A percentile compares a stretch with the other conserved stretches of the same genome.
Conservation (phyloP, 2,329 filamentous ascomycete species). For the Exophiala calicioides region DNA sequence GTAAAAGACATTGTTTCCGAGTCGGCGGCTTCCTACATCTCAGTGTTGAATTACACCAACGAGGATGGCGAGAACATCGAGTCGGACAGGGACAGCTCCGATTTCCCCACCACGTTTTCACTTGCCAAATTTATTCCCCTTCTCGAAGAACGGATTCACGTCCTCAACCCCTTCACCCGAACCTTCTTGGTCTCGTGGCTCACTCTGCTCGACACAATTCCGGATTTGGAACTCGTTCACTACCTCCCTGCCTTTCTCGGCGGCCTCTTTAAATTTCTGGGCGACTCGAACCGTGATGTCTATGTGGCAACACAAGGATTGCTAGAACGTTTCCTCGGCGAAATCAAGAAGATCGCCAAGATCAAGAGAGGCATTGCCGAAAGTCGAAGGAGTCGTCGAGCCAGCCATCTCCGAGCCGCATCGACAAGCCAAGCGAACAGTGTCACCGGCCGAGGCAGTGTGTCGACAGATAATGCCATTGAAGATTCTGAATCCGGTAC, state of each 20-base stretch:
- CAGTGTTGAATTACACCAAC: conserved; percentile 70
- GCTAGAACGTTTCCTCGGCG: conserved; percentile 83
- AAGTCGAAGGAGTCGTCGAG: conserved; percentile 73
- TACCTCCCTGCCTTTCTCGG: conserved; percentile 89
- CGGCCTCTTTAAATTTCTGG: conserved; percentile 86
- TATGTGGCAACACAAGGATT: conserved; percentile 87
- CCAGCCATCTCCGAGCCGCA: conserved; percentile 16
- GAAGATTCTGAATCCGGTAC: conserved; percentile 43
- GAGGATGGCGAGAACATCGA: conserved; percentile 45
- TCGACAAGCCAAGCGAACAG: conserved; percentile 35
- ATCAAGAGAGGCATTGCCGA: conserved; percentile 91
- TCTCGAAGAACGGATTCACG: conserved; percentile 89
- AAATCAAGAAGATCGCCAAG: conserved; percentile 91
- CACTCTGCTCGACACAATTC: conserved; percentile 90
- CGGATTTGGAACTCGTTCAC: conserved; percentile 89
- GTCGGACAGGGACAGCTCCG: conserved; percentile 39
- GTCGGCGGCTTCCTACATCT: conserved; percentile 91
- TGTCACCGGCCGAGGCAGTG: conserved; percentile 28
- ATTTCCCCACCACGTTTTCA: conserved; percentile 86
- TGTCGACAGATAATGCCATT: conserved; percentile 33
- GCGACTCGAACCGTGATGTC: conserved; percentile 90
- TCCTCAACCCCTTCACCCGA: conserved; percentile 90
- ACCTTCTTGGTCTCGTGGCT: conserved; percentile 98
- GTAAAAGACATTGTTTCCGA: conserved; percentile 97
- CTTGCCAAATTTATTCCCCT: conserved; percentile 87